Evolutionary conservation across 495 filamentous ascomycete genomes (phyloP).

Genomic region (Penicillium chermesinum): DNA sequence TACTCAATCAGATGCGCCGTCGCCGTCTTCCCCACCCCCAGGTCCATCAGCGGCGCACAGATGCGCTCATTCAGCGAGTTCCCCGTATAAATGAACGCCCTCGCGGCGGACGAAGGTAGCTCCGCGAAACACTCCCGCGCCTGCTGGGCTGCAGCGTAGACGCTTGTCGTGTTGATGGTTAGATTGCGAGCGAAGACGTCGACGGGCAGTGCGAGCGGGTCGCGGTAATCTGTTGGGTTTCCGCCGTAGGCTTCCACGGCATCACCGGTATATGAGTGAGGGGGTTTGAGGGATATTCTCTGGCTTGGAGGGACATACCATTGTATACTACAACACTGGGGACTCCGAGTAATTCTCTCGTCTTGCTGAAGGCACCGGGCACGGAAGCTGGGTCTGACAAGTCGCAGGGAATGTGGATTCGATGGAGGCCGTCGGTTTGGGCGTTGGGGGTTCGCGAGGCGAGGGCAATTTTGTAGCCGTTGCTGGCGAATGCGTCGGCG

Average conservation of each 20-base stretch:
- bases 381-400: slow-evolving; percentile 38
- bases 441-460: slow-evolving; percentile 31
- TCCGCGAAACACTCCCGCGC: slow-evolving; percentile 33
- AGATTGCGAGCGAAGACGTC: slow-evolving; percentile 33
- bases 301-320: too few species aligned
- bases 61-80: slow-evolving; percentile 37
- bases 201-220: slow-evolving; percentile 32
- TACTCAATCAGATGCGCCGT: slow-evolving; percentile 41
- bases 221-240: slow-evolving; percentile 16
- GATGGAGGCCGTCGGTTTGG: slow-evolving; percentile 25
- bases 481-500: slow-evolving; percentile 34
- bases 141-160: slow-evolving; percentile 41
- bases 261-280: neutral
- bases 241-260: slow-evolving; percentile 16
- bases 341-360: slow-evolving; percentile 29
- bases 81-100: slow-evolving; percentile 47
- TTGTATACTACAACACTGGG: slow-evolving; percentile 51
- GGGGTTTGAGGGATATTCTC: neutral
- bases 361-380: slow-evolving; percentile 30
- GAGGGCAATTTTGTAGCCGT: slow-evolving; percentile 44
- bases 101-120: slow-evolving; percentile 31
- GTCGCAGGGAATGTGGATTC: slow-evolving; percentile 37
- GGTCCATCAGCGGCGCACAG: slow-evolving; percentile 27
- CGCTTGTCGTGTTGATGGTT: slow-evolving; percentile 39
- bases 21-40: slow-evolving; percentile 43